Evolutionary conservation across 2,329 filamentous ascomycete species (phyloP), one percentile per base, ranked within the genome.

Genomic region (Colletotrichum siamense): DNA sequence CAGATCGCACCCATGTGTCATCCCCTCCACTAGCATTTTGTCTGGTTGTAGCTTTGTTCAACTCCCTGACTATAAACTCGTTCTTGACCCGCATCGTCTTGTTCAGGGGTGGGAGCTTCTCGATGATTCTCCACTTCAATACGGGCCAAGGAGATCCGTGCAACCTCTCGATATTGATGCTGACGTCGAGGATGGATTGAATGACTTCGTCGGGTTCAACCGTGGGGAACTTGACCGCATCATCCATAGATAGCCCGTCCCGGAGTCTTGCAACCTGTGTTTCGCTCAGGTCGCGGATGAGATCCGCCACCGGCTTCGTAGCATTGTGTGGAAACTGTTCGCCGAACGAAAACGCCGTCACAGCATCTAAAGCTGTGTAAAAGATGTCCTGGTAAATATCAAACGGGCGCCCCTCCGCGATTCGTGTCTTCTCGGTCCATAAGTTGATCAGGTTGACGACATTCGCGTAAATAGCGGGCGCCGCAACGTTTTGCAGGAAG

Each of bases 401-500:
- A 52, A 84, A 86, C 2, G 83, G 83, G 0, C 79, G 77, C 10
- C 83, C 84, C 7, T 81, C 55, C 26, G 82, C 82, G 2, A 82
- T 32, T 1, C 76, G 62, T 12, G 71, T 74, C 73, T 86, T 87
- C 49, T 80, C 30, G 28, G 79, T 69, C 83, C 84, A 86, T 13
- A 87, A 32, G 18, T 80, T 78, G 36, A 86, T 79, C 36, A 87
- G 71, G 30, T 81, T 80, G 28, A 75, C 61, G 9, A 81, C 79
- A 7, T 79, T 79, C 15, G 79, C 77, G 77, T 86, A 84, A 5
- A 86, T 78, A 8, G 82, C 79, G 0, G 85, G 84, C 0, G 81
- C 85, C 8, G 77, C 74, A 8, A 86, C 80, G n/a, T 79, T 62
- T 28, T 78, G 80, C 9, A 87, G 76, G 64, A 86, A 87, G 0